Evolutionary conservation across 169 alveolate species (phyloP), one percentile per base, ranked within the genome.

Genomic region (Hepatocystis sp.): DNA sequence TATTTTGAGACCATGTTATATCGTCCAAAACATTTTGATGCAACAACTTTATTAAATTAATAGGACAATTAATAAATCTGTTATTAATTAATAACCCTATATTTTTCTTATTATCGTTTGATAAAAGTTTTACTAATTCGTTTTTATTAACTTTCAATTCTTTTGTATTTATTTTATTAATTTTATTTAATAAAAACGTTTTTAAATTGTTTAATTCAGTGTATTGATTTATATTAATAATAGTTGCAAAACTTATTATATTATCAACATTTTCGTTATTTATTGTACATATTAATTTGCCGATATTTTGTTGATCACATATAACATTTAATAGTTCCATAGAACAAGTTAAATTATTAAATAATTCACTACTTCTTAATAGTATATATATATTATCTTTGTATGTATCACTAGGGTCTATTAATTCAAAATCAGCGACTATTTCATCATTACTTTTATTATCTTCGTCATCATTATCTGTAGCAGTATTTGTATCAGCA

Each of bases 301-400:
- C 89, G 10, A 81, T 49, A 28, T 81, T 81, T 53, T 81, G 89
- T 25, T 81, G 89, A 19, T 81, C 89, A 40, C 89, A 81, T 46
- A 81, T 81, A 3, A 81, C 36, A 52, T 25, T 47, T 34, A 51
- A 15, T 36, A 81, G 36, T 10, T 81, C 19, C 13, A 61, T 71
- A 27, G 58, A 49, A 30, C 81, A 81, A 17, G 46, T 60, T 27
- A 81, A 2, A 81, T 36, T 51, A 23, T 23, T 27, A 51, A 30
- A 81, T 2, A 81, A 30, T 46, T 81, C 84, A 0, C 63, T 46
- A 15, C 60, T 52, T 53, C 30, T 64, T 52, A 81, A 44, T 36
- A 81, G 56, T 10, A 81, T 47, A 32, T 47, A 13, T 36, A 81
- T 56, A 23, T 63, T 81, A 19, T 81, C 84, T 42, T 63, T 81